Base-by-base conservation (phyloP, 192 early-diverging fungal species). In the Bifiguratus adelaidae region DNA sequence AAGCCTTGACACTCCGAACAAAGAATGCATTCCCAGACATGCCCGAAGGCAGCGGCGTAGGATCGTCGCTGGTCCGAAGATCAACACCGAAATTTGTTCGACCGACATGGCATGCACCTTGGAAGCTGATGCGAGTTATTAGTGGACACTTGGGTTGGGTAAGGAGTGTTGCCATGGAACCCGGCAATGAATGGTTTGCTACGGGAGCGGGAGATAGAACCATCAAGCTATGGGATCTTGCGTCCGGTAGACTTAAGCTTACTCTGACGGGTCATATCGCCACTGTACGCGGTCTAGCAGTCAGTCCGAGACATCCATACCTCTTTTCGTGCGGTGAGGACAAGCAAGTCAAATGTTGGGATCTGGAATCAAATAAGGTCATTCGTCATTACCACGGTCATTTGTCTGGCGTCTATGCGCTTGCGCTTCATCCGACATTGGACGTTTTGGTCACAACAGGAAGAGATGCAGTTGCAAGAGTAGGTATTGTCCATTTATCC, bases 341-440 rank as follows among this genome's bases (percentile, higher is more conserved):
- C 70, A 99, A 99, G 58, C 83, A 87, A 79, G 85, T 99, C 47
- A 97, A 95, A 60, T 99, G 94, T 65, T 99, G 96, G 96, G 96
- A 99, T 68, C 61, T 99, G 33, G 96, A 99, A 67, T 83, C 85
- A 52, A 99, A 99, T 73, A 96, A 97, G 60, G 96, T 96, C 37
- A 95, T 99, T 51, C 83, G 96, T 11, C 92, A 97, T 55, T 99
- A 99, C 60, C 94, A 99, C 51, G 96, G 96, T 0, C 96, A 99
- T 69, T 61, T 99, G 26, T 86, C 82, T 30, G 96, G 92, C 25
- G 83, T 99, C 12, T 99, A 96, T 57, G 78, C 87, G 13, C 44
- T 99, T 43, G 76, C 78, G 12, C 58, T 99, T 32, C 96, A 99
- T 62, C 96, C 96, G 5, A 90, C 86, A 3, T 74, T 97, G 18